phyloP scores from a whole-genome alignment of 2,329 filamentous ascomycete species.

The Thielaviopsis punctulata region DNA sequence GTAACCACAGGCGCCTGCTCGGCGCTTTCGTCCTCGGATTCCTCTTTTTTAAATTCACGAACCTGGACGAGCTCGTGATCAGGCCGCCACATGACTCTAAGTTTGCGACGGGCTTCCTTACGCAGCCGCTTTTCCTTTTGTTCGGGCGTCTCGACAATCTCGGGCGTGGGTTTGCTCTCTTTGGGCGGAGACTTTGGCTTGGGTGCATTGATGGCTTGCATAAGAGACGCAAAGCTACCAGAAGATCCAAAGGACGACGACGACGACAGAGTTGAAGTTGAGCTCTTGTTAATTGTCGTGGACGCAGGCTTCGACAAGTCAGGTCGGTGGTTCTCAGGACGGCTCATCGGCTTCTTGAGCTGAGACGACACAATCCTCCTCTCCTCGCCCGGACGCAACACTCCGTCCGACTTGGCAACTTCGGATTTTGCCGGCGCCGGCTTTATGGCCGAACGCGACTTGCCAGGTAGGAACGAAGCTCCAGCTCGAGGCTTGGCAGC shows the following conservation, averaged over 20 bases:
- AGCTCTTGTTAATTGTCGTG: constrained; percentile 16
- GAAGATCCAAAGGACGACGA: constrained; percentile 23
- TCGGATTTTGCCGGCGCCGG: constrained; percentile 20
- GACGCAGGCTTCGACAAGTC: constrained; percentile 15
- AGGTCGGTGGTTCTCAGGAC: constrained; percentile 15
- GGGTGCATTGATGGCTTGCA: constrained; percentile 32
- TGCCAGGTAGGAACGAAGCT: constrained; percentile 27
- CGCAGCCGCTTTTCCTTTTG: constrained; percentile 50
- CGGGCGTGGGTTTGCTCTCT: constrained; percentile 28
- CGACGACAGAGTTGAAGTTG: constrained; percentile 17
- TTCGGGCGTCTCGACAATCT: constrained; percentile 48
- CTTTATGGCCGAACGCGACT: constrained; percentile 28
- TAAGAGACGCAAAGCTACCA: constrained; percentile 36
- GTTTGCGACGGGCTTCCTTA: constrained; percentile 52
- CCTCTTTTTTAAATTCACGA: constrained; percentile 54
- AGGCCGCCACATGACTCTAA: constrained; percentile 55
- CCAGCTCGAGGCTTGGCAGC: constrained; percentile 18
- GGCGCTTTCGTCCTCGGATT: constrained; percentile 46
- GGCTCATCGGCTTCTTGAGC: constrained; percentile 14
- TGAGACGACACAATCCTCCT: constrained; percentile 12
- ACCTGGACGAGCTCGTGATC: constrained; percentile 49
- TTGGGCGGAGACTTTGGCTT: constrained; percentile 26
- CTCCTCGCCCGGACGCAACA: constrained; percentile 12
- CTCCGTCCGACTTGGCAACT: constrained; percentile 14
- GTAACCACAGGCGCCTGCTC: constrained; percentile 46